Evolutionary conservation across 208 protist genomes (phyloP), one percentile per base, ranked within the genome.

Genomic region (Trypanosoma melophagium): DNA sequence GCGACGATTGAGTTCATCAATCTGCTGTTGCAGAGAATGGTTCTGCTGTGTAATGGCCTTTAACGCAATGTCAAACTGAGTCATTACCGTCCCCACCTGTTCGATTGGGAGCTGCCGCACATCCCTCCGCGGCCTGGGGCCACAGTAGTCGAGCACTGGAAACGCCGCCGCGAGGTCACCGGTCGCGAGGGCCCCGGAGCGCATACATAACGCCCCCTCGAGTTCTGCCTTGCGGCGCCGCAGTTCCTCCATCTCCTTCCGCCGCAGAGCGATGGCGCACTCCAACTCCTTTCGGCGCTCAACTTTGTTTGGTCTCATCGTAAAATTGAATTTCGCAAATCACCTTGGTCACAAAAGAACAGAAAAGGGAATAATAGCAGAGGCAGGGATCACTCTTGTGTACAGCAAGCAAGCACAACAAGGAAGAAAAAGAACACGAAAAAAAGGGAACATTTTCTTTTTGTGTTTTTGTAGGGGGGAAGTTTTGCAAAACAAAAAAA

Each of bases 121-220:
- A 17, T 71, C 54, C 57, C 83, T 78, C 7, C 69, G 60, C 2
- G 86, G 69, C 22, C 66, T 66, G 45, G 66, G 72, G n/a, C 85
- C 86, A 59, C 85, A 92, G 79, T 90, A 89, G 42, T 89, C 82
- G 22, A 92, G 77, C 12, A 92, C 86, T 19, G 89, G 89, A 71
- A 89, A 95, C 8, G 76, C 72, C 1, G 80, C 71, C 8, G 88
- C 62, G n/a, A 94, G 71, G 35, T 78, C 59, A 25, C 83, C 83
- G 16, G 69, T 41, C 24, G 60, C 77, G 40, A 80, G 57, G 13
- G 62, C 62, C 2, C 72, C 65, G 5, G 75, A 76, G 14, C 61
- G 21, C 14, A 69, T 70, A 38, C 69, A 41, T 45, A 92, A 70
- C 51, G 76, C 76, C 7, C 76, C 78, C 66, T 91, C 74, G 24